phyloP scores from a whole-genome alignment of 768 basidiomycete species.

The Podaxis sp. region DNA sequence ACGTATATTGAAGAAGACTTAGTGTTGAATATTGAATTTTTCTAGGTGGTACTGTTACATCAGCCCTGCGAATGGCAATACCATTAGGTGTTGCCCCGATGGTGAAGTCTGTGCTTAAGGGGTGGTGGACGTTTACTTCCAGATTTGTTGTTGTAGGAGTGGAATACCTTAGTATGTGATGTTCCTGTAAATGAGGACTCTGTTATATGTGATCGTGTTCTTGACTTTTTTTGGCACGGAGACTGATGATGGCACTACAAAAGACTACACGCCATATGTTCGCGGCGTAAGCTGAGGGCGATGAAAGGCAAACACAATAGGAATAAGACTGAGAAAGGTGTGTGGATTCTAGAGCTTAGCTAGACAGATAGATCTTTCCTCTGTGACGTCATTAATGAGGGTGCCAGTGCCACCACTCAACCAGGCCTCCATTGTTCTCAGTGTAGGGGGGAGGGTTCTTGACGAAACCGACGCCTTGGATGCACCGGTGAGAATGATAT shows the following conservation, averaged over 20 bases:
- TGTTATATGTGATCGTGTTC: background rate
- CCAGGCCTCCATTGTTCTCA: constrained; percentile 64
- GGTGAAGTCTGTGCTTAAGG: background rate
- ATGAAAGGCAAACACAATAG: background rate
- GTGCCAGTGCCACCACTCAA: constrained; percentile 77
- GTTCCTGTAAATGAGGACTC: background rate
- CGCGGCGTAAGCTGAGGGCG: background rate
- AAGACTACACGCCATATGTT: too few relatives aligned
- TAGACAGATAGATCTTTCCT: constrained; percentile 41
- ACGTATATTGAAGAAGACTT: too few relatives aligned
- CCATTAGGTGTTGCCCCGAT: constrained; percentile 3
- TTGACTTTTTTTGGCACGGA: background rate
- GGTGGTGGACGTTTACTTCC: background rate
- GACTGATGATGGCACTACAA: background rate
- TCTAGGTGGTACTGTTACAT: constrained; percentile 6
- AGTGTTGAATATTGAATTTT: background rate
- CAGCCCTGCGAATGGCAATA: background rate
- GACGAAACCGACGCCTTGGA: constrained; percentile 80
- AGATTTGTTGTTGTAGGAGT: background rate
- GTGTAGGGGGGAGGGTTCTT: constrained; percentile 69
- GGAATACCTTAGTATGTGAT: background rate
- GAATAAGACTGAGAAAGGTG: background rate
- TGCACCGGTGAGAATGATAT: constrained; percentile 81
- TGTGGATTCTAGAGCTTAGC: constrained; percentile 12
- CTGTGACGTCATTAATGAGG: constrained; percentile 73